phyloP scores from a whole-genome alignment of 441 rosid species.

The Adansonia grandidieri region DNA sequence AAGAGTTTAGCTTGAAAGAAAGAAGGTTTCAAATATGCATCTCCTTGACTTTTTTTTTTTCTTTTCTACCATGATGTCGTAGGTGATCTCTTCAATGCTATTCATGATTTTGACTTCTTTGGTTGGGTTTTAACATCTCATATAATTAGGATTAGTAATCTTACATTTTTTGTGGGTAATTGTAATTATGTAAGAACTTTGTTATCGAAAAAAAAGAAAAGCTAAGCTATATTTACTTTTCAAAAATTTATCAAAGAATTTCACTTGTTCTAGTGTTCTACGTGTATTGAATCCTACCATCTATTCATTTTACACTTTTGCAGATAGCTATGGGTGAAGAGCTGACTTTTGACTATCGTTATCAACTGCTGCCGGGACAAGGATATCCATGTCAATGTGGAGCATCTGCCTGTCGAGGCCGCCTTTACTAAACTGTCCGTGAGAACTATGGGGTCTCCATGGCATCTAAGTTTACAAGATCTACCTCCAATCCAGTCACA shows the following conservation, averaged over 20 bases:
- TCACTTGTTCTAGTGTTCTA: not conserved
- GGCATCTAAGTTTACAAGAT: not conserved
- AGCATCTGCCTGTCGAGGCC: conserved; percentile 70
- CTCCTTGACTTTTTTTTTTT: not conserved
- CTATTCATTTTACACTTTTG: conserved; percentile 25
- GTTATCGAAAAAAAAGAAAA: not conserved
- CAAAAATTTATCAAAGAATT: not conserved
- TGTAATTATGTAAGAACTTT: not conserved
- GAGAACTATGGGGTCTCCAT: conserved; percentile 8
- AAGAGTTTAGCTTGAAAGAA: not conserved
- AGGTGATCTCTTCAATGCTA: not conserved
- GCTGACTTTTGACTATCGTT: conserved; percentile 68
- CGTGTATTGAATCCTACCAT: conserved; percentile 16
- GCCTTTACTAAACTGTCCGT: conserved; percentile 45
- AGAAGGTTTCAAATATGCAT: not conserved
- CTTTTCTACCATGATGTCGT: not conserved
- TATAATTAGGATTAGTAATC: too few relatives aligned
- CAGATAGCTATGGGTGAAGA: conserved; percentile 97
- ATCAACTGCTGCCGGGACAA: conserved; percentile 53
- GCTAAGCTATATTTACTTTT: not conserved
- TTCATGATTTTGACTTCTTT: not conserved
- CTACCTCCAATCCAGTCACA: not conserved
- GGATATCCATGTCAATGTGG: conserved; percentile 72
- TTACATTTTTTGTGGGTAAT: not conserved
- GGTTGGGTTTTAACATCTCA: too few relatives aligned